Evolutionary conservation across 768 basidiomycete species (phyloP).

Genomic region (Suillus clintonianus): DNA sequence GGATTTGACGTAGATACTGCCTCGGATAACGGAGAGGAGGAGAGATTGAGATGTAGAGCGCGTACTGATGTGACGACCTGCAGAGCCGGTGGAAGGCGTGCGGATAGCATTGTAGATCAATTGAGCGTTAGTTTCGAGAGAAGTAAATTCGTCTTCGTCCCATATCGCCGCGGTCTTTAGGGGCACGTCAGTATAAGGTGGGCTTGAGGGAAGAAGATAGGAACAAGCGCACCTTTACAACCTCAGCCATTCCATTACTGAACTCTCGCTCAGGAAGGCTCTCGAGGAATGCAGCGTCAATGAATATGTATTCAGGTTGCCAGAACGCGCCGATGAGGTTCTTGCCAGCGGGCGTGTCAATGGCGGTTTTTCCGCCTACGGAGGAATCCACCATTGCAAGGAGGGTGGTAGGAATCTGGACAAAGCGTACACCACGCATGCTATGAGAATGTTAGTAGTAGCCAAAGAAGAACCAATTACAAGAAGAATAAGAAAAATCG

Average conservation of each 20-base stretch:
- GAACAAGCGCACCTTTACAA: conserved; percentile 74
- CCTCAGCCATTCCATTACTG: conserved; percentile 98
- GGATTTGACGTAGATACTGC: conserved; percentile 93
- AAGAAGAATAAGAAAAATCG: background rate
- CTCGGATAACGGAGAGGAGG: conserved; percentile 87
- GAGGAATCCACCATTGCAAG: conserved; percentile 99
- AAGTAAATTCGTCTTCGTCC: conserved; percentile 87
- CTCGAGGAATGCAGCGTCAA: conserved; percentile 94
- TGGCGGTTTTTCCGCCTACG: conserved; percentile 98
- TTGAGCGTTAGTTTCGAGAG: conserved; percentile 81
- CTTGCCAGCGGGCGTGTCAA: conserved; percentile 97
- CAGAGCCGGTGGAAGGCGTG: conserved; percentile 48
- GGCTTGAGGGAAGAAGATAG: background rate
- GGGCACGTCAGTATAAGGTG: background rate
- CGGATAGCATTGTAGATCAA: conserved; percentile 88
- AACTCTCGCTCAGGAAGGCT: conserved; percentile 91
- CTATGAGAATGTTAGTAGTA: conserved; percentile 40
- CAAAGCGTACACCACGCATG: conserved; percentile 96
- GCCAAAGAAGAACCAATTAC: background rate
- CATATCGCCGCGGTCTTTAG: conserved; percentile 96
- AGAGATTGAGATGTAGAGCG: conserved; percentile 80
- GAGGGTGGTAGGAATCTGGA: conserved; percentile 95
- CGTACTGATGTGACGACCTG: conserved; percentile 58
- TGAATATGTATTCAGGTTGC: conserved; percentile 97
- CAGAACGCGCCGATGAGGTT: conserved; percentile 98